Evolutionary conservation across 768 basidiomycete species (phyloP).

Genomic region (Flagelloscypha sp.): DNA sequence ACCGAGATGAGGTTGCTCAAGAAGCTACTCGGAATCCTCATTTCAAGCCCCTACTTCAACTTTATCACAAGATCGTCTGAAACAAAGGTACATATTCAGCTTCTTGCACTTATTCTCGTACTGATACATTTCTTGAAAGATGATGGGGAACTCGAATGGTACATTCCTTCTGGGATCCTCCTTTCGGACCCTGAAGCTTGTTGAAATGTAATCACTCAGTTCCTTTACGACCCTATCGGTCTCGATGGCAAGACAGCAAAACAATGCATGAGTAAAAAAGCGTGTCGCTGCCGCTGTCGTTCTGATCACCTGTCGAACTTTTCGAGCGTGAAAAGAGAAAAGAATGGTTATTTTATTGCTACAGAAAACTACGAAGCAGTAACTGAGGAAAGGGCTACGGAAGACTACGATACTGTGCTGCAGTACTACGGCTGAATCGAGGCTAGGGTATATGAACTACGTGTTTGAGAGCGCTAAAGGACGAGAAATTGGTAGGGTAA

Average conservation of each 20-base stretch:
- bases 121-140: conserved; percentile 34
- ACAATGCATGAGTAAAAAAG: conserved; percentile 61
- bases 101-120: conserved; percentile 2
- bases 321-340: too few species aligned
- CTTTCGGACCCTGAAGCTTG: conserved; percentile 62
- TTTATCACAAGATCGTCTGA: conserved; percentile 61
- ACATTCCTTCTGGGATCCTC: conserved; percentile 62
- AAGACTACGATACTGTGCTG: too few species aligned
- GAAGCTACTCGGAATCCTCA: conserved; percentile 72
- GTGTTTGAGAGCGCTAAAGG: too few species aligned
- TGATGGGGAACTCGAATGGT: conserved; percentile 76
- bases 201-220: conserved; percentile 74
- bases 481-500: too few species aligned
- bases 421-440: too few species aligned
- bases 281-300: conserved; percentile 34
- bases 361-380: too few species aligned
- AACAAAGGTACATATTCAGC: conserved; percentile 48
- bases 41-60: conserved; percentile 77
- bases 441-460: too few species aligned
- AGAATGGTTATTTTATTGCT: too few species aligned
- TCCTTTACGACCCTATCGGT: conserved; percentile 73
- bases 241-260: conserved; percentile 70
- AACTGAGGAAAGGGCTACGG: too few species aligned
- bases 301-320: too few species aligned
- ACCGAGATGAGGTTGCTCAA: conserved; percentile 66